These are phyloP conservation scores for Tolypocladium tropicale DNA, from an alignment of 2,329 filamentous ascomycete species.

Conservation along the genomic window DNA sequence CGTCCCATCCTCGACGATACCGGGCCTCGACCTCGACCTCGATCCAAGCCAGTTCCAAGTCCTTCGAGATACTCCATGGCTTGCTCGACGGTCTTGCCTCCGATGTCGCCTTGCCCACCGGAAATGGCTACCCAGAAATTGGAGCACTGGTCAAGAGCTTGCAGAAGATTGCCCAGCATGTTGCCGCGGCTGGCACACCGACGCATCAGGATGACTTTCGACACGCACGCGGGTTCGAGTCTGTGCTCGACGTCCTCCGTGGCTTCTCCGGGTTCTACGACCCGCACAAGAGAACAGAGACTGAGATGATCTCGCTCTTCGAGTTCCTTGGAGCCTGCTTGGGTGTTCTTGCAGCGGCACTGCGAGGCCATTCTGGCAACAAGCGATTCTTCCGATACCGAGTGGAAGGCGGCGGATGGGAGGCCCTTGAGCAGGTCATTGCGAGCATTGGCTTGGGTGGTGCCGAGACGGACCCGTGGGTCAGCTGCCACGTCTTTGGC, in stretches of 20 bases:
- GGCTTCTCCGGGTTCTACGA: conserved; percentile 69
- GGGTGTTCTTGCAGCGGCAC: conserved; percentile 61
- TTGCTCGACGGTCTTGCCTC: conserved; percentile 38
- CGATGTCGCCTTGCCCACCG: conserved; percentile 19
- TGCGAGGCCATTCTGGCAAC: conserved; percentile 77
- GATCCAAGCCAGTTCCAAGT: conserved; percentile 49
- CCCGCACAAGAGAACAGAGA: conserved; percentile 46
- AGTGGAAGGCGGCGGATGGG: conserved; percentile 70
- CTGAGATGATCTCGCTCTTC: conserved; percentile 57
- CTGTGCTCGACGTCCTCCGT: conserved; percentile 57
- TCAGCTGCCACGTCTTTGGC: conserved; percentile 66
- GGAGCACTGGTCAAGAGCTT: conserved; percentile 42
- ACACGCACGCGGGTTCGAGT: conserved; percentile 67
- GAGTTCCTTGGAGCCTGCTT: conserved; percentile 62
- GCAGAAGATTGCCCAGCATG: conserved; percentile 55
- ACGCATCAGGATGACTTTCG: conserved; percentile 71
- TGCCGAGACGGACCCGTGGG: conserved; percentile 57
- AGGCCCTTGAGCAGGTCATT: conserved; percentile 62
- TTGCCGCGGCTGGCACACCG: conserved; percentile 37
- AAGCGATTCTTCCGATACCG: conserved; percentile 73
- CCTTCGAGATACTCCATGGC: conserved; percentile 45
- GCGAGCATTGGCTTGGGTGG: conserved; percentile 55
- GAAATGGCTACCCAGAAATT: conserved; percentile 37
- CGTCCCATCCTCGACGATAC: conserved; percentile 44
- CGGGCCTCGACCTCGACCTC: conserved; percentile 56